Evolutionary conservation across 306 rosid genomes (phyloP).

Genomic region (Cercis canadensis): DNA sequence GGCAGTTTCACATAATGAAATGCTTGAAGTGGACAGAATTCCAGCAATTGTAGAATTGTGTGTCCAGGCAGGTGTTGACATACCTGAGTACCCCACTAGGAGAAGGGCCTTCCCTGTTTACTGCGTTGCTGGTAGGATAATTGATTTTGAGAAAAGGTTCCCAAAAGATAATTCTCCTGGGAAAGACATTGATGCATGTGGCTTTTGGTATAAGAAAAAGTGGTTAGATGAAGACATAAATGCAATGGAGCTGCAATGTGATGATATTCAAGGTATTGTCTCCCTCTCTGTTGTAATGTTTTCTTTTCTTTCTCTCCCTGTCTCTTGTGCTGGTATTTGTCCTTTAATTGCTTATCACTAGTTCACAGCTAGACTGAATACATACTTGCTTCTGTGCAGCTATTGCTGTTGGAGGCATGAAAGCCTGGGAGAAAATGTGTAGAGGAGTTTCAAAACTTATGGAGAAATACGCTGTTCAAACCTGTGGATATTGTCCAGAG

Average conservation of each 20-base stretch:
- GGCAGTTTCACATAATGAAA: conserved; percentile 74
- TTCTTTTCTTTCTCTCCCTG: neutral
- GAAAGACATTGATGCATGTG: conserved; percentile 52
- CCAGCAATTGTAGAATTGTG: conserved; percentile 76
- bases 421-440: conserved; percentile 64
- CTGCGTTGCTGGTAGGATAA: conserved; percentile 62
- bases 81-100: conserved; percentile 68
- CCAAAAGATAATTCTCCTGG: conserved; percentile 51
- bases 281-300: neutral
- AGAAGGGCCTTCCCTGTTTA: conserved; percentile 69
- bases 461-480: conserved; percentile 66
- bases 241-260: conserved; percentile 40
- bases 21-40: conserved; percentile 66
- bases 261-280: conserved; percentile 55
- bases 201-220: conserved; percentile 57
- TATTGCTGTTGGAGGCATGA: conserved; percentile 65
- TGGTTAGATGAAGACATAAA: conserved; percentile 21
- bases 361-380: conserved; percentile 3
- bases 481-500: conserved; percentile 80
- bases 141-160: conserved; percentile 73
- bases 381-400: conserved; percentile 44
- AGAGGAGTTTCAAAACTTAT: conserved; percentile 63
- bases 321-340: neutral
- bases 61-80: conserved; percentile 72
- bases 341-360: neutral